Conservation (phyloP, 371 early-diverging fungal species). For the Apophysomyces trapeziformis region DNA sequence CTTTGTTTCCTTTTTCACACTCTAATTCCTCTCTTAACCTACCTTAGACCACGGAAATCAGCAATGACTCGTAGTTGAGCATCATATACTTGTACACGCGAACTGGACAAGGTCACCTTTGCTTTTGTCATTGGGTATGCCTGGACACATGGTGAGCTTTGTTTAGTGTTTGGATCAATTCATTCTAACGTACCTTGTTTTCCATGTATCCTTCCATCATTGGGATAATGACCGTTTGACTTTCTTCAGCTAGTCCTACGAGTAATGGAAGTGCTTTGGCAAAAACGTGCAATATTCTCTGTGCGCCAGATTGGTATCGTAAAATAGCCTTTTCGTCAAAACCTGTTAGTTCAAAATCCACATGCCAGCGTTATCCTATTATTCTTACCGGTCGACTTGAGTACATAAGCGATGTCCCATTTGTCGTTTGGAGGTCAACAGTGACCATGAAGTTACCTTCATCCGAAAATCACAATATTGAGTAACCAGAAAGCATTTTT, state of each 20-base stretch:
- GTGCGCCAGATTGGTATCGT: conserved; percentile 72
- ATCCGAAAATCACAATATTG: background rate
- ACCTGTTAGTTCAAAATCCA: background rate
- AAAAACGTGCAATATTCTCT: conserved; percentile 67
- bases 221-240: conserved; percentile 67
- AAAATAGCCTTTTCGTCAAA: conserved; percentile 51
- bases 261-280: conserved; percentile 71
- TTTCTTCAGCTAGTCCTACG: conserved; percentile 68
- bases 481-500: background rate
- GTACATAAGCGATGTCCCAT: conserved; percentile 51
- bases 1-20: background rate
- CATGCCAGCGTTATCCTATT: background rate
- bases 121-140: conserved; percentile 68
- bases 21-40: background rate
- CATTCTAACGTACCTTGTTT: conserved; percentile 43
- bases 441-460: conserved; percentile 85
- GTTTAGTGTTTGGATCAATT: background rate
- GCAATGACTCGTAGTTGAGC: conserved; percentile 74
- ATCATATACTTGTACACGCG: conserved; percentile 74
- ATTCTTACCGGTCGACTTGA: conserved; percentile 71
- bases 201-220: conserved; percentile 77
- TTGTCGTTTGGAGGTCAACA: conserved; percentile 61
- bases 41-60: conserved; percentile 80
- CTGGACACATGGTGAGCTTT: conserved; percentile 20
- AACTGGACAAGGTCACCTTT: conserved; percentile 64